Evolutionary conservation across 306 rosid genomes (phyloP).

Genomic region (Gynostemma pentaphyllum): DNA sequence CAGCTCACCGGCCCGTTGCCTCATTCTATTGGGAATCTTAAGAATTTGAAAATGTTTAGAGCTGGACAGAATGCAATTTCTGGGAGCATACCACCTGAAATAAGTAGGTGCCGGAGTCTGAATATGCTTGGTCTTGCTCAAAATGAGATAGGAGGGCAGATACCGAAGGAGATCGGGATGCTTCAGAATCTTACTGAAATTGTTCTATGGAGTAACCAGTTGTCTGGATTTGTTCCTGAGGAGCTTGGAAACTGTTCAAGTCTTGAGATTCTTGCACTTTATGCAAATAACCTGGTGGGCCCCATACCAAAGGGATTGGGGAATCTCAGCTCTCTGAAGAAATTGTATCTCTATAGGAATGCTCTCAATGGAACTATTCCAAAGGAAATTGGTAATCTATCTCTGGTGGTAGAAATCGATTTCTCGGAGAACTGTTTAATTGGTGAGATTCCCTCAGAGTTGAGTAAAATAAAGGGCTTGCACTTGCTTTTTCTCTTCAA

Average conservation of each 20-base stretch:
- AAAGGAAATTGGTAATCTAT: slow-evolving; percentile 82
- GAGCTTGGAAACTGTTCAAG: slow-evolving; percentile 70
- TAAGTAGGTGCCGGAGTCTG: slow-evolving; percentile 56
- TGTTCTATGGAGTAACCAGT: slow-evolving; percentile 52
- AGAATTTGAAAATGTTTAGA: slow-evolving; percentile 48
- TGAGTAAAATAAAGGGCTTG: slow-evolving; percentile 54
- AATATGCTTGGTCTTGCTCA: slow-evolving; percentile 78
- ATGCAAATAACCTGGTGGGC: slow-evolving; percentile 60
- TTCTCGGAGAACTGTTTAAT: slow-evolving; percentile 68
- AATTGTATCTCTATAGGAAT: slow-evolving; percentile 68
- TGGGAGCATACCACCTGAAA: slow-evolving; percentile 66
- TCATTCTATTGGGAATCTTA: slow-evolving; percentile 62
- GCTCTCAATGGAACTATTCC: slow-evolving; percentile 87
- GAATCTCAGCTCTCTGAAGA: slow-evolving; percentile 50
- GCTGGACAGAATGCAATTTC: slow-evolving; percentile 84
- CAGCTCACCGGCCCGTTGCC: slow-evolving; percentile 69
- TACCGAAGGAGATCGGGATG: slow-evolving; percentile 80
- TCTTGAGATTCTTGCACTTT: slow-evolving; percentile 64
- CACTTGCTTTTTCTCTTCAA: slow-evolving; percentile 70
- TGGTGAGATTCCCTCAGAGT: slow-evolving; percentile 66
- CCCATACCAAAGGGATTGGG: slow-evolving; percentile 63
- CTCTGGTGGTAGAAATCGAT: slow-evolving; percentile 50
- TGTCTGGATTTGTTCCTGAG: slow-evolving; percentile 69
- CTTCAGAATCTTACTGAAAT: slow-evolving; percentile 46
- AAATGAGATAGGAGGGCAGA: slow-evolving; percentile 57